Conservation (phyloP, 2,329 filamentous ascomycete species). For the Penicillium hesseltinei region DNA sequence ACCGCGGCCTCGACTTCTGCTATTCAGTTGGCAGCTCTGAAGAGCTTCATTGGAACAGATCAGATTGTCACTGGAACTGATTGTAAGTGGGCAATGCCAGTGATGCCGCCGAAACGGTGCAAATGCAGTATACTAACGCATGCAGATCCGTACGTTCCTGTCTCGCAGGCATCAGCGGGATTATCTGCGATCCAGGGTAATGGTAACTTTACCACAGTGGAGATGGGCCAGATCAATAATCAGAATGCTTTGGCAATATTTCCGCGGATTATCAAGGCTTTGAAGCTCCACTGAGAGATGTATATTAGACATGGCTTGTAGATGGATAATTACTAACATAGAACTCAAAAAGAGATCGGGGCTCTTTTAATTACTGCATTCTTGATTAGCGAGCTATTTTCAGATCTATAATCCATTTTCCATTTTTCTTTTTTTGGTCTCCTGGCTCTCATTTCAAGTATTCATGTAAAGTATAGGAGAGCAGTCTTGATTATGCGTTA, state of each 20-base stretch:
- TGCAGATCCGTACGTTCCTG: slow-evolving; percentile 24
- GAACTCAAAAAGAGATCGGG: background rate
- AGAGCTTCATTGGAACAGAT: slow-evolving; percentile 21
- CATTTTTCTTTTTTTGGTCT: too few species aligned
- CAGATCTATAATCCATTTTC: too few species aligned
- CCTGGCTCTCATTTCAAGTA: too few species aligned
- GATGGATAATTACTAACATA: background rate
- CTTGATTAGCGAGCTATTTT: too few species aligned
- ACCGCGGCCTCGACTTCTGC: slow-evolving; percentile 22
- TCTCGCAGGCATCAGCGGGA: slow-evolving; percentile 7
- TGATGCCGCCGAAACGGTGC: background rate
- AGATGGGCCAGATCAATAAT: slow-evolving; percentile 23
- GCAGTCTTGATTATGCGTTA: too few species aligned
- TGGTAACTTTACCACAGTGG: slow-evolving; percentile 21
- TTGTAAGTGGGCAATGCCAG: slow-evolving; percentile 16
- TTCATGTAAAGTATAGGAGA: too few species aligned
- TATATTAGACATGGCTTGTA: background rate
- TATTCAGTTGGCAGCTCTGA: slow-evolving; percentile 25
- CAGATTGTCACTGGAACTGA: slow-evolving; percentile 27
- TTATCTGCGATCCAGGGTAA: slow-evolving; percentile 12
- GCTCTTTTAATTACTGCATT: too few species aligned
- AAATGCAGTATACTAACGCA: background rate
- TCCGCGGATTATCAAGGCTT: slow-evolving; percentile 13
- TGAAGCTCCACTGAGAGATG: background rate
- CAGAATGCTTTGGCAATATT: slow-evolving; percentile 27